These are phyloP conservation scores for Epichloe coenophiala DNA, from an alignment of 2,329 filamentous ascomycete species.

Conservation along the genomic window DNA sequence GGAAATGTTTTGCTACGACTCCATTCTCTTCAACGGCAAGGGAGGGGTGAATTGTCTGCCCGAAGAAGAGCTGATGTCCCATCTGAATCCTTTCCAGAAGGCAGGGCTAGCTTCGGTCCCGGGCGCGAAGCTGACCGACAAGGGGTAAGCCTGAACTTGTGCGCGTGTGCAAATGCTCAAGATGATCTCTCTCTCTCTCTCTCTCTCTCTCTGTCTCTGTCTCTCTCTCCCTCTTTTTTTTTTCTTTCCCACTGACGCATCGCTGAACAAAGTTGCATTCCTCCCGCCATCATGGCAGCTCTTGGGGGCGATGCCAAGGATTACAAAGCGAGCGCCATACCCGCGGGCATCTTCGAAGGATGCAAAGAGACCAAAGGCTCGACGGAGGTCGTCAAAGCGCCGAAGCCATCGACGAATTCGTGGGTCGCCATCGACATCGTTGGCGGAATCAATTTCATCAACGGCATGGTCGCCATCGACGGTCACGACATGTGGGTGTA, in stretches of 20 bases:
- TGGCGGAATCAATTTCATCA: slow-evolving; percentile 33
- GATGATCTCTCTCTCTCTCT: no score
- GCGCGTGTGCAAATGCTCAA: no score
- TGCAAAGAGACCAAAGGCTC: slow-evolving; percentile 33
- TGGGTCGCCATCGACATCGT: slow-evolving; percentile 45
- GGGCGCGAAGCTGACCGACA: slow-evolving; percentile 24
- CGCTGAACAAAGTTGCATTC: slow-evolving; percentile 19
- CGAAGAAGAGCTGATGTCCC: slow-evolving; percentile 27
- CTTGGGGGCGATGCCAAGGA: slow-evolving; percentile 15
- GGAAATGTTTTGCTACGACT: slow-evolving; percentile 44
- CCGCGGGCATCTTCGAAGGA: slow-evolving; percentile 27
- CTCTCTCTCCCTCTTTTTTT: background rate
- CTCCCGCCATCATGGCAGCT: slow-evolving; percentile 26
- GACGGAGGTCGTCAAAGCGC: slow-evolving; percentile 27
- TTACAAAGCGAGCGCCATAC: slow-evolving; percentile 20
- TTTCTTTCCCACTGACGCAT: background rate
- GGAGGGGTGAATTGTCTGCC: slow-evolving; percentile 39
- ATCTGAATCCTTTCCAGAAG: slow-evolving; percentile 19
- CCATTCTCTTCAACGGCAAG: slow-evolving; percentile 49
- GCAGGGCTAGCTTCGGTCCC: slow-evolving; percentile 15
- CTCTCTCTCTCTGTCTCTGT: no score
- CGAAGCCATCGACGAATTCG: slow-evolving; percentile 5
- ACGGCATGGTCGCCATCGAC: slow-evolving; percentile 33
- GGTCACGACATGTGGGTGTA: slow-evolving; percentile 40
- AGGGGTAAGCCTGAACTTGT: slow-evolving; percentile 18